Percentiles rank a stretch among this genome's conserved stretches.
phyloP scores from a whole-genome alignment of 805 yeast species.

The Cyberlindnera sargentensis region DNA sequence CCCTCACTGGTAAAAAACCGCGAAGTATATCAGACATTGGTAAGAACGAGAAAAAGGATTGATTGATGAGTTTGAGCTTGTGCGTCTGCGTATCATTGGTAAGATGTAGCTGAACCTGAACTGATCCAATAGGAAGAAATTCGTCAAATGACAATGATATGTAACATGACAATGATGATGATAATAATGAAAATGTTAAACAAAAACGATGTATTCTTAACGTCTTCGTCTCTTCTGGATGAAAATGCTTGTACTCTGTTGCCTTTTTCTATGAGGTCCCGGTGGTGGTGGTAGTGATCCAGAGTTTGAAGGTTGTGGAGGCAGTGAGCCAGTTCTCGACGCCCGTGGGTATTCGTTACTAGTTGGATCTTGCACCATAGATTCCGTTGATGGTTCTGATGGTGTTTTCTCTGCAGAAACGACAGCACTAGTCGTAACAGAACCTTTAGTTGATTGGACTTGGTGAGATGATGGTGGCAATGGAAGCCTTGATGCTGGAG shows the following conservation, averaged over 20 bases:
- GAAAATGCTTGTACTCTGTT: constrained; percentile 7
- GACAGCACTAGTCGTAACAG: no score
- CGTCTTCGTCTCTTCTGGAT: constrained; percentile 5
- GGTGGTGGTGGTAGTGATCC: constrained; percentile 12
- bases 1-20: constrained; percentile 1
- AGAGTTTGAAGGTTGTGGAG: constrained; percentile 10
- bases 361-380: no score
- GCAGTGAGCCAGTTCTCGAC: constrained; percentile 13
- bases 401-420: no score
- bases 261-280: constrained; percentile 4
- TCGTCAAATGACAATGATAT: no score
- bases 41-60: constrained; percentile 8
- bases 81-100: no score
- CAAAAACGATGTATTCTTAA: neutral
- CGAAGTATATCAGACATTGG: neutral
- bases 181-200: no score
- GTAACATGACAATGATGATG: no score
- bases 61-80: no score
- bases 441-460: no score
- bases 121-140: no score
- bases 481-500: neutral
- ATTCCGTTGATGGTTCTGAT: no score
- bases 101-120: no score
- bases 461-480: neutral
- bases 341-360: constrained; percentile 1